phyloP scores from a whole-genome alignment of 2,329 filamentous ascomycete species.

The Colletotrichum filicis region DNA sequence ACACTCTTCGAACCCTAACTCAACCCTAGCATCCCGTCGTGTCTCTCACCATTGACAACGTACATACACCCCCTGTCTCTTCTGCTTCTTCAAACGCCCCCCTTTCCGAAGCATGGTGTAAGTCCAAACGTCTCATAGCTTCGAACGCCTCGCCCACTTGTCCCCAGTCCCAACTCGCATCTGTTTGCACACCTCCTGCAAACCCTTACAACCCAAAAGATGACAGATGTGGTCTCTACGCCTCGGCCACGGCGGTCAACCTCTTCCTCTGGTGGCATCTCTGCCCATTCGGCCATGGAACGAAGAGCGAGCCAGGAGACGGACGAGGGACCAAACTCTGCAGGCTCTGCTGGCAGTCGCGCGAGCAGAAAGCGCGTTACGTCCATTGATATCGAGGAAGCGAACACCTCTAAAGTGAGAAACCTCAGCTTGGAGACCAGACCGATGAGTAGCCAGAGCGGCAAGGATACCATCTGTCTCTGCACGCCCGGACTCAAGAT shows the following conservation, averaged over 20 bases:
- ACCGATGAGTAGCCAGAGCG: slow-evolving; percentile 38
- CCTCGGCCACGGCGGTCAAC: slow-evolving; percentile 33
- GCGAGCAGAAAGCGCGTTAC: slow-evolving; percentile 55
- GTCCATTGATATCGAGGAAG: slow-evolving; percentile 57
- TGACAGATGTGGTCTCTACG: slow-evolving; percentile 35
- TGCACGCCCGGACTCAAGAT: slow-evolving; percentile 68
- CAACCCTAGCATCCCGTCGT: slow-evolving; percentile 22
- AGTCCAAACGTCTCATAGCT: slow-evolving; percentile 34
- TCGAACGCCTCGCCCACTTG: slow-evolving; percentile 18
- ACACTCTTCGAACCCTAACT: not conserved
- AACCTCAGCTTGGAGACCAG: slow-evolving; percentile 49
- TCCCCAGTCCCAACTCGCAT: slow-evolving; percentile 15
- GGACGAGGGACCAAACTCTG: slow-evolving; percentile 26
- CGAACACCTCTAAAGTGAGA: slow-evolving; percentile 50
- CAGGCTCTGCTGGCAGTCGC: slow-evolving; percentile 27
- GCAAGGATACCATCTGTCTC: slow-evolving; percentile 61
- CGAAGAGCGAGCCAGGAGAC: slow-evolving; percentile 36
- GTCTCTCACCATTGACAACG: slow-evolving; percentile 28
- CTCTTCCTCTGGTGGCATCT: slow-evolving; percentile 35
- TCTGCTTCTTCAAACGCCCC: slow-evolving; percentile 29
- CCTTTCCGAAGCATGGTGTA: slow-evolving; percentile 30
- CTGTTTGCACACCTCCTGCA: slow-evolving; percentile 32
- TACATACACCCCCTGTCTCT: slow-evolving; percentile 4
- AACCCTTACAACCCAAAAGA: slow-evolving; percentile 22
- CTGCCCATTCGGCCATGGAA: slow-evolving; percentile 35